Conservation (phyloP, 2,329 filamentous ascomycete species). For the Paecilomyces fulvus region DNA sequence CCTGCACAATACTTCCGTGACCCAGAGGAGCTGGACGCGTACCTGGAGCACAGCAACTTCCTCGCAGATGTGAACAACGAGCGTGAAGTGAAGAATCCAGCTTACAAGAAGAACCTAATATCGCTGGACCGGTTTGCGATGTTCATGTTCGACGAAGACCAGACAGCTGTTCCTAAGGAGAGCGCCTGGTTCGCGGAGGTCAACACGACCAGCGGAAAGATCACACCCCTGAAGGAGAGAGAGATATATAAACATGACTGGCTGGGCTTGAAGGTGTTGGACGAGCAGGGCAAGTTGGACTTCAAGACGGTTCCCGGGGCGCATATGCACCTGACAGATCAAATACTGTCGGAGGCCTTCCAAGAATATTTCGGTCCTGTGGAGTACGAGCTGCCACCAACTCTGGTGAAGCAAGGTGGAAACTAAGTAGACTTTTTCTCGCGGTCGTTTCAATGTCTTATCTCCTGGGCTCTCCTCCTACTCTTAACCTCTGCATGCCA, state of each 20-base stretch:
- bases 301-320: slow-evolving; percentile 66
- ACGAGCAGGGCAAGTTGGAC: slow-evolving; percentile 67
- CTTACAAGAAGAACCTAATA: slow-evolving; percentile 64
- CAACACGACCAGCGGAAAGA: slow-evolving; percentile 54
- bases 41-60: slow-evolving; percentile 76
- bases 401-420: slow-evolving; percentile 13
- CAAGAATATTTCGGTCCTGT: slow-evolving; percentile 37
- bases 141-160: slow-evolving; percentile 83
- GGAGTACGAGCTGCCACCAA: slow-evolving; percentile 7
- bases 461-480: background rate
- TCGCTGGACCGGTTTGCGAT: slow-evolving; percentile 71
- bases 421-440: slow-evolving; percentile 3
- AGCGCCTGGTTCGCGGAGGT: slow-evolving; percentile 85
- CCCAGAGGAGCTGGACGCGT: slow-evolving; percentile 57
- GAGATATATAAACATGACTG: slow-evolving; percentile 82
- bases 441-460: slow-evolving; percentile 2
- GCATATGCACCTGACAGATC: slow-evolving; percentile 72
- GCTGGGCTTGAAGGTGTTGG: slow-evolving; percentile 73
- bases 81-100: slow-evolving; percentile 60
- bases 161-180: slow-evolving; percentile 80
- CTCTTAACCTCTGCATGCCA: background rate
- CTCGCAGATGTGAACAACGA: slow-evolving; percentile 97
- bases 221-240: slow-evolving; percentile 60
- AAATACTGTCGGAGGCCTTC: slow-evolving; percentile 59
- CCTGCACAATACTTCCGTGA: slow-evolving; percentile 94